Conservation (phyloP, 2,329 filamentous ascomycete genomes). For the Hortaea werneckii region DNA sequence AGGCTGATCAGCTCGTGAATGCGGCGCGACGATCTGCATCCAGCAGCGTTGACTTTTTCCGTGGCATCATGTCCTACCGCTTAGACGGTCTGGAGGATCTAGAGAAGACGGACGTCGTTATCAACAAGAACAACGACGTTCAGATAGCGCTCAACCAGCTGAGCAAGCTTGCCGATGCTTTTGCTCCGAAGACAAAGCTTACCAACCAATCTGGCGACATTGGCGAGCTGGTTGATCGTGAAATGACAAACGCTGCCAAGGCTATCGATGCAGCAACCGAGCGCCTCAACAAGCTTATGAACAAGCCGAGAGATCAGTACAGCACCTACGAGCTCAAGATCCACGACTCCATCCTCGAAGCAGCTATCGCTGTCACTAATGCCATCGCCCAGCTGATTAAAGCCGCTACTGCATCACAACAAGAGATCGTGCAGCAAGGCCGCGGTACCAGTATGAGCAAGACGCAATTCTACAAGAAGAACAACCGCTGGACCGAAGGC, state of each 20-base stretch:
- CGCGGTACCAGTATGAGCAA: constrained; percentile 63
- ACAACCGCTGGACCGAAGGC: constrained; percentile 98
- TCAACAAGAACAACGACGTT: constrained; percentile 94
- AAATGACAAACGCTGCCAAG: constrained; percentile 86
- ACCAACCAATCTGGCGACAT: constrained; percentile 70
- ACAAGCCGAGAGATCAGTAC: constrained; percentile 91
- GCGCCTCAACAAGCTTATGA: constrained; percentile 81
- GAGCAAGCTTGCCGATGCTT: constrained; percentile 84
- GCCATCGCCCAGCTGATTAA: constrained; percentile 92
- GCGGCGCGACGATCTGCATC: constrained; percentile 75
- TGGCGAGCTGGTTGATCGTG: constrained; percentile 83
- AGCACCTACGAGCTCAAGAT: constrained; percentile 94
- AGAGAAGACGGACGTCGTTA: constrained; percentile 92
- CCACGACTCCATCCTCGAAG: constrained; percentile 88
- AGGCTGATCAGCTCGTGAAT: constrained; percentile 73
- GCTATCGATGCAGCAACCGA: constrained; percentile 89
- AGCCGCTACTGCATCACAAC: constrained; percentile 82
- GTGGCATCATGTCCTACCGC: constrained; percentile 83
- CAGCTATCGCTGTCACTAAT: constrained; percentile 83
- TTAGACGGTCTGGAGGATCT: constrained; percentile 81
- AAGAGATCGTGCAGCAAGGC: constrained; percentile 92
- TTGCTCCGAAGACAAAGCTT: constrained; percentile 82
- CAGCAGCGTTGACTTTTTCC: constrained; percentile 89
- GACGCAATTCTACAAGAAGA: constrained; percentile 99
- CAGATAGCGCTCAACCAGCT: constrained; percentile 88